Evolutionary conservation across 78 protist genomes (phyloP).

Genomic region (Pigoraptor vietnamica): DNA sequence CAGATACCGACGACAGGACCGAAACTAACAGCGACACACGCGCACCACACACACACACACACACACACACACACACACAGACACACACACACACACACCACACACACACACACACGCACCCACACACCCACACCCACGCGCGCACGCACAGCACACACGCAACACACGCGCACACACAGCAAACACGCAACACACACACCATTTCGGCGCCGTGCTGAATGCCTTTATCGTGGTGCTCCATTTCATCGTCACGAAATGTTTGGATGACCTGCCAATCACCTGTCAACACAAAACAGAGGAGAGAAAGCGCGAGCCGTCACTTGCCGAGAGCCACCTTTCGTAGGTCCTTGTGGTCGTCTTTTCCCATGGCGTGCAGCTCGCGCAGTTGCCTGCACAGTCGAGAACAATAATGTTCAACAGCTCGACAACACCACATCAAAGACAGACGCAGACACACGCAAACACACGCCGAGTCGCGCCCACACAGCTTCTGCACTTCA

Average conservation of each 20-base stretch:
- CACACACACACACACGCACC: neutral
- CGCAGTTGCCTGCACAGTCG: slow-evolving; percentile 43
- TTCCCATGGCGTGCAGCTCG: slow-evolving; percentile 34
- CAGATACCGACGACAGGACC: neutral
- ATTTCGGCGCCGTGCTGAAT: slow-evolving; percentile 61
- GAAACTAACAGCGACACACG: neutral
- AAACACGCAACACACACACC: neutral
- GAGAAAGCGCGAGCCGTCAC: too few species aligned
- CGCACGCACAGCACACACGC: too few species aligned
- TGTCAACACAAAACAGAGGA: neutral
- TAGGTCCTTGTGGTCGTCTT: slow-evolving; percentile 34
- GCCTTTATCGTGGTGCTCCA: slow-evolving; percentile 66
- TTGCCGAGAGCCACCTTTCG: too few species aligned
- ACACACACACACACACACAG: neutral
- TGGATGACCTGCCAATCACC: slow-evolving; percentile 42
- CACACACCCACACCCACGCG: neutral
- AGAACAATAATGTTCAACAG: neutral
- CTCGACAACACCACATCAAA: neutral
- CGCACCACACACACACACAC: neutral
- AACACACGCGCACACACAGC: neutral
- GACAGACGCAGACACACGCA: too few species aligned
- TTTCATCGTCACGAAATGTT: slow-evolving; percentile 69
- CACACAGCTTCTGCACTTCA: too few species aligned
- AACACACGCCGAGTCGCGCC: too few species aligned
- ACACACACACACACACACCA: neutral